Percentiles rank a stretch among this genome's conserved stretches.
Conservation (phyloP, 208 protist genomes). For the Trypanosoma scelopori region DNA sequence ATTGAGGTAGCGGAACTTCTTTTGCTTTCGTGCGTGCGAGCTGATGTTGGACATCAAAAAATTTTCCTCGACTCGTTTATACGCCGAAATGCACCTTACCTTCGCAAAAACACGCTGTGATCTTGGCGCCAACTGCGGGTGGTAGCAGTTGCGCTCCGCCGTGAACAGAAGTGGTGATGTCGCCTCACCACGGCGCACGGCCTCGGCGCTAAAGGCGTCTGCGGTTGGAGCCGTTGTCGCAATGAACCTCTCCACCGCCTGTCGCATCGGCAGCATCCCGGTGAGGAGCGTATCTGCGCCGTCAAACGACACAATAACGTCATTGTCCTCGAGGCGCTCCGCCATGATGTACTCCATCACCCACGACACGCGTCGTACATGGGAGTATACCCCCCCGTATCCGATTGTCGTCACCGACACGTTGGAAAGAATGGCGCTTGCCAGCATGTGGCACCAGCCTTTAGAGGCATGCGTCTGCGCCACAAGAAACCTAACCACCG, state of each 20-base stretch:
- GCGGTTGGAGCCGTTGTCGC: conserved; percentile 5
- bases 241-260: conserved; percentile 9
- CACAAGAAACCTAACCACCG: conserved; percentile 14
- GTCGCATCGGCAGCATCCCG: background rate
- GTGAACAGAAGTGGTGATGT: conserved; percentile 21
- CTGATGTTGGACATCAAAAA: background rate
- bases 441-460: conserved; percentile 27
- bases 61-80: background rate
- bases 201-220: conserved; percentile 1
- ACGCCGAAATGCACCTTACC: conserved; percentile 7
- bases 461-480: conserved; percentile 9
- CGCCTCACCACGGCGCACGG: background rate
- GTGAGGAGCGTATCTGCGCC: conserved; percentile 24
- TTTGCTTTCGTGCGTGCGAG: background rate
- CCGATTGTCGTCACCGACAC: conserved; percentile 19
- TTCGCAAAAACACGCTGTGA: too few species aligned
- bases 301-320: conserved; percentile 23
- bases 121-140: conserved; percentile 19
- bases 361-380: conserved; percentile 9
- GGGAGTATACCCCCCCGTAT: conserved; percentile 13
- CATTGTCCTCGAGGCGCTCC: conserved; percentile 11
- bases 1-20: conserved; percentile 19
- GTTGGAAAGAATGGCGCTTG: conserved; percentile 18
- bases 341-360: conserved; percentile 19
- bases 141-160: conserved; percentile 17